Evolutionary conservation across 2,329 filamentous ascomycete genomes (phyloP).

Genomic region (Macrophomina phaseolina): DNA sequence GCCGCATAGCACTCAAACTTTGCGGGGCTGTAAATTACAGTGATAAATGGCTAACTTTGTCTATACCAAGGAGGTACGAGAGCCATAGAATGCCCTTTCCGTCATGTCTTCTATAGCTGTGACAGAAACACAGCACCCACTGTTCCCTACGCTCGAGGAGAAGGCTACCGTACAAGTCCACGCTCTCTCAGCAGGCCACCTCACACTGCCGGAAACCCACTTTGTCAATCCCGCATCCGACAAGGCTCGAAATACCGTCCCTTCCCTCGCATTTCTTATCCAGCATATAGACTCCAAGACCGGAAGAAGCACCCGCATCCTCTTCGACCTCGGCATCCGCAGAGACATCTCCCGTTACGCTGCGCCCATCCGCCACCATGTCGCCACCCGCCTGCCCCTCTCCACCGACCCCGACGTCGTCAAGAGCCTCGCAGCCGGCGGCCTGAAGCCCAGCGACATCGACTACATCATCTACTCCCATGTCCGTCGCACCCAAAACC

Average conservation of each 20-base stretch:
- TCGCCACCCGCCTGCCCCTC: not conserved
- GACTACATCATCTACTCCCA: constrained; percentile 48
- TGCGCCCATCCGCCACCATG: not conserved
- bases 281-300: constrained; percentile 41
- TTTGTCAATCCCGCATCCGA: constrained; percentile 55
- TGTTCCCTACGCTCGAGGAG: constrained; percentile 31
- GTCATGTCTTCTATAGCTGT: not conserved
- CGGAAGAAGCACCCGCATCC: constrained; percentile 42
- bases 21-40: not conserved
- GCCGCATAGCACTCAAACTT: not conserved
- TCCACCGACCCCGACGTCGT: constrained; percentile 41
- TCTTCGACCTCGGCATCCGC: constrained; percentile 63
- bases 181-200: constrained; percentile 44
- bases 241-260: constrained; percentile 54
- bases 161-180: constrained; percentile 42
- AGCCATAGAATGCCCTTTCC: not conserved
- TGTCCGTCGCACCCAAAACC: constrained; percentile 32
- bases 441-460: constrained; percentile 45
- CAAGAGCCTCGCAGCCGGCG: constrained; percentile 44
- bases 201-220: constrained; percentile 55
- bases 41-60: not conserved
- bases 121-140: constrained; percentile 13
- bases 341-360: constrained; percentile 51
- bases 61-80: not conserved
- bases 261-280: constrained; percentile 60